A percentile compares a stretch with the other conserved stretches of the same genome.
These are phyloP conservation scores for Arachnopeziza araneosa DNA, from an alignment of 2,329 filamentous ascomycete species.

Conservation along the genomic window DNA sequence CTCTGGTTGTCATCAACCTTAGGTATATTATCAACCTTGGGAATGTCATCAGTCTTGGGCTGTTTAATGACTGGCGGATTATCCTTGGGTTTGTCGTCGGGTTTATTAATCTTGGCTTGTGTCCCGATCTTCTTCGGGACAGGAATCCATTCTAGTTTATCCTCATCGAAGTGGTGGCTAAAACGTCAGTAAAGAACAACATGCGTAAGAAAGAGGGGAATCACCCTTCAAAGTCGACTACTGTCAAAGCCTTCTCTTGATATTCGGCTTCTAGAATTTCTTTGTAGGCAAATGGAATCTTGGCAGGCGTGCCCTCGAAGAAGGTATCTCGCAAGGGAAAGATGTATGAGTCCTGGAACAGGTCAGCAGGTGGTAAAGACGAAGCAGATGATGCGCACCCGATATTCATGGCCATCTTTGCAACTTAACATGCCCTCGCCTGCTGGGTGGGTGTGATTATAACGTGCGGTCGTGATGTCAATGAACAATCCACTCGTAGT, in stretches of 20 bases:
- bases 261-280: conserved; percentile 56
- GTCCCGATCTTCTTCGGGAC: conserved; percentile 10
- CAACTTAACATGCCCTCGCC: conserved; percentile 42
- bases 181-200: neutral
- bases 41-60: conserved; percentile 15
- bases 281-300: conserved; percentile 59
- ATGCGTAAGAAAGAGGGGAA: neutral
- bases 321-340: conserved; percentile 64
- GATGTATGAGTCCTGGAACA: conserved; percentile 47
- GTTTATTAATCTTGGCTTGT: conserved; percentile 1
- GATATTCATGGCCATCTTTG: conserved; percentile 47
- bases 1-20: conserved; percentile 20
- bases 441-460: conserved; percentile 34
- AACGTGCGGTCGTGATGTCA: conserved; percentile 71
- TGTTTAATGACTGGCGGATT: neutral
- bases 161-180: conserved; percentile 39
- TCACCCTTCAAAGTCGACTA: conserved; percentile 48
- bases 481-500: conserved; percentile 70
- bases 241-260: conserved; percentile 42
- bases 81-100: neutral
- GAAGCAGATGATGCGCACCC: conserved; percentile 29
- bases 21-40: conserved; percentile 22
- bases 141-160: conserved; percentile 33
- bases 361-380: conserved; percentile 4
- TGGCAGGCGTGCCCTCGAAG: conserved; percentile 61